Percentiles rank a stretch among this genome's conserved stretches.
These are phyloP conservation scores for Malus orientalis DNA, from an alignment of 306 rosid genomes.

Conservation along the genomic window DNA sequence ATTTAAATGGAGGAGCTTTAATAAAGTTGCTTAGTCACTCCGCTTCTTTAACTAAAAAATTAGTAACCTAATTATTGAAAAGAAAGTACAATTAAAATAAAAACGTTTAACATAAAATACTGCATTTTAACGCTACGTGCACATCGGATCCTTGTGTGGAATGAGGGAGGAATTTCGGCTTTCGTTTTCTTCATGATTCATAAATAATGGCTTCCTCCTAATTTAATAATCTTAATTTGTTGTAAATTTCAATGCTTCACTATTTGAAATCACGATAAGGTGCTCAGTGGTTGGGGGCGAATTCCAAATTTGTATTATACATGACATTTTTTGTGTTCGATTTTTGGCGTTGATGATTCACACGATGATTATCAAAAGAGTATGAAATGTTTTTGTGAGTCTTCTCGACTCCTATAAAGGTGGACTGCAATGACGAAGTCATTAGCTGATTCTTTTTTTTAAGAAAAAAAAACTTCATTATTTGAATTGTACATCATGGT, in stretches of 20 bases:
- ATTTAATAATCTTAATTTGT: not conserved
- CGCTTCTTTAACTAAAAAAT: not conserved
- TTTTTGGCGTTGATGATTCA: too few relatives aligned
- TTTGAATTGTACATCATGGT: not conserved
- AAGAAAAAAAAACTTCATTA: not conserved
- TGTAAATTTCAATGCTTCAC: not conserved
- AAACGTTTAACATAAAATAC: not conserved
- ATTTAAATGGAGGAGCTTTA: not conserved
- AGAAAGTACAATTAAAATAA: not conserved
- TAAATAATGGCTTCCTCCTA: not conserved
- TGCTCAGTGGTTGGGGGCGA: too few relatives aligned
- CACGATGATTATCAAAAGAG: too few relatives aligned
- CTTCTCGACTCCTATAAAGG: rapidly evolving
- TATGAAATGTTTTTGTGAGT: too few relatives aligned
- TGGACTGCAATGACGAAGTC: too few relatives aligned
- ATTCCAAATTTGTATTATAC: too few relatives aligned
- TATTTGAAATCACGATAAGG: not conserved
- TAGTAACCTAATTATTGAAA: not conserved
- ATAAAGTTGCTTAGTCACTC: not conserved
- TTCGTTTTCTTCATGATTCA: not conserved
- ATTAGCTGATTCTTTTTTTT: too few relatives aligned
- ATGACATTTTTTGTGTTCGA: too few relatives aligned
- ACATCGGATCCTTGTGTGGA: not conserved
- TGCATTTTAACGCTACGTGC: not conserved
- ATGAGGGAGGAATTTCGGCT: not conserved